phyloP scores from a whole-genome alignment of 352 stramenopile genomes.

The Peronospora farinosa region DNA sequence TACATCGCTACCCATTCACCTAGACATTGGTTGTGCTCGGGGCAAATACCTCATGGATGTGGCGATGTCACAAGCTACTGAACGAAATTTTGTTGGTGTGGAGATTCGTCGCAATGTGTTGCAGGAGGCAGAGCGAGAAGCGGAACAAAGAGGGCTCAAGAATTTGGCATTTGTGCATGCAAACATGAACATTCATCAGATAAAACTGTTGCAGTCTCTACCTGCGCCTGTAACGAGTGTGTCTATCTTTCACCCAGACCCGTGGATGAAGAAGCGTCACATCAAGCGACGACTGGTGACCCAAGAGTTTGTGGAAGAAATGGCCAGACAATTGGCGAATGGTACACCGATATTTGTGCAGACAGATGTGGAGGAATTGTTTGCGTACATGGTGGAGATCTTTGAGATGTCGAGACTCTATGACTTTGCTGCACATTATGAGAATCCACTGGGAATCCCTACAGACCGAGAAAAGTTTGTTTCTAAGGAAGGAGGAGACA shows the following conservation, averaged over 20 bases:
- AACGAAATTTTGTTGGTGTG: constrained; percentile 73
- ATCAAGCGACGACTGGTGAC: constrained; percentile 76
- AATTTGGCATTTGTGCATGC: constrained; percentile 76
- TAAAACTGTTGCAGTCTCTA: constrained; percentile 50
- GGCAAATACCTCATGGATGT: constrained; percentile 77
- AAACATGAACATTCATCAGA: constrained; percentile 83
- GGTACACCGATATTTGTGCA: constrained; percentile 73
- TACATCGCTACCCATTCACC: constrained; percentile 54
- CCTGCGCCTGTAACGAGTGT: constrained; percentile 54
- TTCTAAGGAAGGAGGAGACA: constrained; percentile 52
- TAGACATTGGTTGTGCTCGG: constrained; percentile 78
- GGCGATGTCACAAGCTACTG: constrained; percentile 25
- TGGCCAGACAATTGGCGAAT: constrained; percentile 44
- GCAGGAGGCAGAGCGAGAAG: constrained; percentile 47
- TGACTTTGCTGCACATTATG: constrained; percentile 29
- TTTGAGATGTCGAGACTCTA: constrained; percentile 53
- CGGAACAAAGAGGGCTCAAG: constrained; percentile 30
- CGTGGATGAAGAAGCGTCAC: constrained; percentile 87
- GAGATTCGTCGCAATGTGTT: constrained; percentile 81
- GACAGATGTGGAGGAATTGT: constrained; percentile 78
- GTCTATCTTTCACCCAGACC: constrained; percentile 85
- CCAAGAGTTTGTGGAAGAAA: constrained; percentile 52
- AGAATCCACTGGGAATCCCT: constrained; percentile 59
- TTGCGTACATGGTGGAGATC: constrained; percentile 78
- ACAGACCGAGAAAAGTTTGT: constrained; percentile 78